Evolutionary conservation across 306 rosid genomes (phyloP), one percentile per base, ranked within the genome.

Genomic region (Cucumis hystrix): DNA sequence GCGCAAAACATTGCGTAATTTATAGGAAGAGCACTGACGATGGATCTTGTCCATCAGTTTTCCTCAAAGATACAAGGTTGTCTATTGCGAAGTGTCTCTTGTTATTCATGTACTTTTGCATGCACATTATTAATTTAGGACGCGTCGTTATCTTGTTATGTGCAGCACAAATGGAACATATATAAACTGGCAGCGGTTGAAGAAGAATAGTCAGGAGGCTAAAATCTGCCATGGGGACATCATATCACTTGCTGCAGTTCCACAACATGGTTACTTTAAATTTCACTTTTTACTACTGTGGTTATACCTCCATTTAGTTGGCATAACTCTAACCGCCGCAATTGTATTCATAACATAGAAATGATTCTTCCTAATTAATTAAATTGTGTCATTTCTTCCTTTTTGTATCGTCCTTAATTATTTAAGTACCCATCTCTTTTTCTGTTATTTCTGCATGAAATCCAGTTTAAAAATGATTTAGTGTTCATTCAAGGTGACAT

Each of bases 81-180:
- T 78, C 61, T 11, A 57, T 67, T 81, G 33, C 52, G 14, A 58
- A 75, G 7, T 35, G 33, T 64, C 28, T 55, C 17, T 35, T 13
- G 41, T 59, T 82, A 10, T 43, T 10, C 39, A 30, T 25, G 18
- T 21, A 2, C 17, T 60, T 39, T n/a, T 13, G 21, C 40, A 3
- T 23, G 7, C 25, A 17, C 55, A 21, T 3, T 37, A 2, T 72
- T 65, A 25, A 23, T 54, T 66, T 67, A n/a, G 1, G n/a, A 47
- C 37, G 47, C 87, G 79, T 85, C 63, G 68, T 77, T 77, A n/a
- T 78, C 75, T 64, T 75, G 71, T 52, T 45, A 77, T 82, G 51
- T 89, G 83, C 91, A 92, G 97, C 85, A 89, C 90, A 6, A 95
- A 95, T 81, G 99, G 98, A 74, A 95, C 98, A 1, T 95, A 86